Base-by-base conservation (phyloP, 352 stramenopile genomes). In the Thraustochytrium striatum region DNA sequence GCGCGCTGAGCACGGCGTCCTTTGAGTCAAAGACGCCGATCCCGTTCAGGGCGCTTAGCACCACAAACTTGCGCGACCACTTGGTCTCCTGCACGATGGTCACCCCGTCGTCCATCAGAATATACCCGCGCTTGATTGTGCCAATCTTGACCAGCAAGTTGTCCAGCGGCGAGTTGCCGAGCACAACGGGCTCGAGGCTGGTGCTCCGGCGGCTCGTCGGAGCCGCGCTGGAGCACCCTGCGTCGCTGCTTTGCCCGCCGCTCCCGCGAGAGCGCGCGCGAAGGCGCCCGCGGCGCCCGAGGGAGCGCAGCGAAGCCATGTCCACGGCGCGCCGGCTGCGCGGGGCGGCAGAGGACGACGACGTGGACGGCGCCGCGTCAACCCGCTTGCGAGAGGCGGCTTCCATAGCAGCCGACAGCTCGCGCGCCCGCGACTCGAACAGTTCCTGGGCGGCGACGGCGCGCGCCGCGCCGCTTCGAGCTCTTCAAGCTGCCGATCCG, bases 41-140 rank as follows among this genome's bases (percentile, higher is more conserved):
- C 9, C n/a, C 65, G 25, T 19, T 55, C 19, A 61, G 16, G 35
- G 9, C 65, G 5, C 32, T 35, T 0, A 61, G 28, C 3, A 75
- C 65, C 32, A 75, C 16, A 43, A 55, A 75, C n/a, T 62, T 30
- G 8, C 65, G 16, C 3, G 50, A 30, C 65, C 65, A 75, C 3
- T 43, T 30, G 21, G 35, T 75, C 8, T 61, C 50, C 32, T 75
- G 43, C 5, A 38, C 61, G 41, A 75, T 75, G 41, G 44, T 58
- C 1, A 75, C 1, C 5, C 65, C 65, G 25, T 75, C 65, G 19
- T 30, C 65, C 44, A 75, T 58, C n/a, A 75, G 61, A 5, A 75
- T 32, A 41, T 75, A 58, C 7, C 65, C 65, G n/a, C 41, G 16
- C 50, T 62, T 75, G 32, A 30, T 19, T 19, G 19, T 57, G 44